A percentile compares a stretch with the other conserved stretches of the same genome.
phyloP scores from a whole-genome alignment of 495 filamentous ascomycete species.

The Tetracladium setigerum region DNA sequence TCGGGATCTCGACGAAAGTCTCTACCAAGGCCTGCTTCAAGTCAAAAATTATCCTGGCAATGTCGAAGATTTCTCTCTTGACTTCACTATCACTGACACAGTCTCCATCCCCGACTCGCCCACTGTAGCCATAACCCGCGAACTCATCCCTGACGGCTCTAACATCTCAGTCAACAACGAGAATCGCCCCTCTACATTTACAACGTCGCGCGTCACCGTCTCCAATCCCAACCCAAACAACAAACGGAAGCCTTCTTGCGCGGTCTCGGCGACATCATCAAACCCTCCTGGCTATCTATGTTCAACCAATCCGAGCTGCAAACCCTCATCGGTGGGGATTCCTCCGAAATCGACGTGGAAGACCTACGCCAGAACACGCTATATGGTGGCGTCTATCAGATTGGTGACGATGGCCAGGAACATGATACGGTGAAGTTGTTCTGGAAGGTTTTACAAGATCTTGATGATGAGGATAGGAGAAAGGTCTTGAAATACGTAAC shows the following conservation, averaged over 20 bases:
- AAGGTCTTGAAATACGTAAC: conserved; percentile 96
- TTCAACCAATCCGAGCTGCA: conserved; percentile 96
- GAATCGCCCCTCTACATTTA: conserved; percentile 93
- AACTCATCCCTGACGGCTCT: conserved; percentile 68
- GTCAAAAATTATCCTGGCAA: conserved; percentile 86
- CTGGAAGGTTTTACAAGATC: conserved; percentile 78
- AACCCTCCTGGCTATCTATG: conserved; percentile 91
- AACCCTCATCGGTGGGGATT: conserved; percentile 82
- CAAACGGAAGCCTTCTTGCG: conserved; percentile 85
- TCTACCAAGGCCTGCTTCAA: conserved; percentile 84
- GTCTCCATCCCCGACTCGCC: conserved; percentile 47
- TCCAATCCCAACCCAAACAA: conserved; percentile 64
- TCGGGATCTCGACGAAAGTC: conserved; percentile 82
- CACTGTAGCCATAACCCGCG: conserved; percentile 53
- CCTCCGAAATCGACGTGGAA: conserved; percentile 74
- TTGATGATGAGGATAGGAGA: conserved; percentile 66
- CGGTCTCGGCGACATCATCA: conserved; percentile 80
- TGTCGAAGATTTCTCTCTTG: conserved; percentile 71
- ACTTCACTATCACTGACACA: conserved; percentile 85
- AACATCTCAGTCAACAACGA: conserved; percentile 80
- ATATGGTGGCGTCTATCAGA: conserved; percentile 80
- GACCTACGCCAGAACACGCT: conserved; percentile 81
- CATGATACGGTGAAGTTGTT: conserved; percentile 81
- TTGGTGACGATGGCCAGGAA: conserved; percentile 81
- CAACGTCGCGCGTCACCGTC: conserved; percentile 76